Evolutionary conservation across 257 asterid genomes (phyloP), one percentile per base, ranked within the genome.

Genomic region (Nicotiana noctiflora): DNA sequence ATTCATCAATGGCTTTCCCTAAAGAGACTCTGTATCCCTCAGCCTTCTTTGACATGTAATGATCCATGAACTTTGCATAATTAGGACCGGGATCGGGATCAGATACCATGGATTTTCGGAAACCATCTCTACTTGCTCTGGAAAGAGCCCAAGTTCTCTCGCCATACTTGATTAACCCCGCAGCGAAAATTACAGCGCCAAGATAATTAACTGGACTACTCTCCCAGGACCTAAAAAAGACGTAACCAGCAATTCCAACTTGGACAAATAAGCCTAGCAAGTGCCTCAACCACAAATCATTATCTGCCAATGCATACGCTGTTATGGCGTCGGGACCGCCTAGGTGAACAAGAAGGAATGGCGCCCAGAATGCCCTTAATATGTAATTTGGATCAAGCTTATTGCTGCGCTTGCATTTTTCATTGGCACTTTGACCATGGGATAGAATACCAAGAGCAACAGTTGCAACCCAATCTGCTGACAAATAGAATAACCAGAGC

Each of bases 251-350:
- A 49, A 85, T 67, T 5, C 8, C 6, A 2, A 80, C 81, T 61
- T 87, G 88, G 83, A 84, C 82, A 8, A 82, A 0, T 9, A 85
- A 66, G 9, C 81, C 83, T 6, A 87, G 88, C 18, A 77, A 17
- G 29, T 85, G 90, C 21, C 88, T 65, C 0, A 76, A 51, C 90
- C 90, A 85, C 56, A 87, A 85, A 82, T 87, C 87, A 23, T 87
- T 87, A 13, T 87, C 90, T 29, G 84, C 90, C 83, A 87, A 17
- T 17, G 90, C 83, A 66, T 83, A 85, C 53, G 88, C 88, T 14
- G 90, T 87, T 80, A 87, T 87, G 27, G 85, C 85, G 68, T 87
- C 84, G 0, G 90, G 90, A 6, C 90, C 88, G 18, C 90, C 88
- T 7, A 87, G 87, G 82, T 87, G 90, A 60, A 83, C 62, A 5